Conservation (phyloP, 192 early-diverging fungal species). For the Coemansia asiatica region DNA sequence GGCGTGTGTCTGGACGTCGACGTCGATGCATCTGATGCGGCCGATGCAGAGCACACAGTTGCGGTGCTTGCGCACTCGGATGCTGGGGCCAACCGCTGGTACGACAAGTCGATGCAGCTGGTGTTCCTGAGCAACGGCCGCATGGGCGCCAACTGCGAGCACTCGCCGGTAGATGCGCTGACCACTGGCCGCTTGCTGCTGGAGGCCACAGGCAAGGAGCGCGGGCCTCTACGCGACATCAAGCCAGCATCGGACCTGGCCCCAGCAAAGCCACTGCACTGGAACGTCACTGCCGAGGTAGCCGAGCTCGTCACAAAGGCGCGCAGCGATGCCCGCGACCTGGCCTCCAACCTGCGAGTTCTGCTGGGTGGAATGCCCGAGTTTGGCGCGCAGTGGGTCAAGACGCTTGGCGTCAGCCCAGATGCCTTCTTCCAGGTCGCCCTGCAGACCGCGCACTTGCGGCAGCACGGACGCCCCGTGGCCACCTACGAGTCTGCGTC, state of each 20-base stretch:
- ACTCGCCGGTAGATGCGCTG: slow-evolving; percentile 90
- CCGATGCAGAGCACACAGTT: slow-evolving; percentile 66
- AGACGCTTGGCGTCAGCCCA: slow-evolving; percentile 76
- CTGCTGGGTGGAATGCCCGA: slow-evolving; percentile 66
- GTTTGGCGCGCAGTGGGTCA: slow-evolving; percentile 86
- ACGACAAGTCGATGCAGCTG: slow-evolving; percentile 92
- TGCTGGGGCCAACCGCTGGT: slow-evolving; percentile 88
- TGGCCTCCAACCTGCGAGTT: slow-evolving; percentile 73
- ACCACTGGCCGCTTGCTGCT: slow-evolving; percentile 81
- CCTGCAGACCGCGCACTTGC: slow-evolving; percentile 80
- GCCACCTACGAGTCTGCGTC: slow-evolving; percentile 81
- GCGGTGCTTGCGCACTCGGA: slow-evolving; percentile 76
- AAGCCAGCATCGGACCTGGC: slow-evolving; percentile 34
- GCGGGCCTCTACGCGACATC: slow-evolving; percentile 17
- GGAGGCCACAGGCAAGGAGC: slow-evolving; percentile 59
- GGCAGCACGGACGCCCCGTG: slow-evolving; percentile 66
- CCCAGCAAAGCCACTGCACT: slow-evolving; percentile 67
- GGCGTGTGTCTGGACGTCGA: slow-evolving; percentile 80
- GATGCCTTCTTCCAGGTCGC: slow-evolving; percentile 92
- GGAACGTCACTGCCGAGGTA: slow-evolving; percentile 64
- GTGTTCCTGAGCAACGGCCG: slow-evolving; percentile 82
- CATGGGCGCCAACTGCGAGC: slow-evolving; percentile 93
- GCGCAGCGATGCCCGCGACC: slow-evolving; percentile 58
- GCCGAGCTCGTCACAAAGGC: slow-evolving; percentile 63
- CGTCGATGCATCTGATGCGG: slow-evolving; percentile 58